Evolutionary conservation across 306 rosid genomes (phyloP).

Genomic region (Begonia masoniana): DNA sequence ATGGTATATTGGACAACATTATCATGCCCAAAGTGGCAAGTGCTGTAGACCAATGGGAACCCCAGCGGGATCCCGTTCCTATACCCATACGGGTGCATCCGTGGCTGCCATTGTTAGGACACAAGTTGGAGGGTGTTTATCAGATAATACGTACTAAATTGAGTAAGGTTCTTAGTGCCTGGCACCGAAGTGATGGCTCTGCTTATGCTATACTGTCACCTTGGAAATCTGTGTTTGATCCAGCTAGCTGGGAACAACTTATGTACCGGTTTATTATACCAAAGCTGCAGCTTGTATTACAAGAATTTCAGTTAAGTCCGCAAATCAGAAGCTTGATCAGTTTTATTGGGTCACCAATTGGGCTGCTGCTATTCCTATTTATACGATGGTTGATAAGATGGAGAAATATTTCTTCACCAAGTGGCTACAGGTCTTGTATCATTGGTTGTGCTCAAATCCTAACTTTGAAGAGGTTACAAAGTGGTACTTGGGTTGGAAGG

Average conservation of each 20-base stretch:
- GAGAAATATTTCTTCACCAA: conserved; percentile 65
- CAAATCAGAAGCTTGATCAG: conserved; percentile 69
- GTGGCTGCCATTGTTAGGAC: conserved; percentile 78
- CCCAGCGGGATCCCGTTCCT: conserved; percentile 80
- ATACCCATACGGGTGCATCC: conserved; percentile 95
- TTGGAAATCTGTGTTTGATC: conserved; percentile 77
- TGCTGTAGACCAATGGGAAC: conserved; percentile 90
- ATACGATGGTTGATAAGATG: conserved; percentile 84
- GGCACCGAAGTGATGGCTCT: conserved; percentile 89
- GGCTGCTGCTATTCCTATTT: conserved; percentile 71
- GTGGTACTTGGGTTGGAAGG: conserved; percentile 90
- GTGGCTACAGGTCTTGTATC: conserved; percentile 79
- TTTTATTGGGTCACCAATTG: conserved; percentile 83
- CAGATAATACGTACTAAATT: conserved; percentile 69
- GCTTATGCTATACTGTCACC: conserved; percentile 77
- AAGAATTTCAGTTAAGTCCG: conserved; percentile 87
- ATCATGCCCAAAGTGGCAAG: conserved; percentile 64
- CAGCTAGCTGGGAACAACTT: conserved; percentile 84
- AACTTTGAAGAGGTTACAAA: conserved; percentile 76
- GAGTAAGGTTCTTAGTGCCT: conserved; percentile 75
- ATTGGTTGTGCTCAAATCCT: conserved; percentile 74
- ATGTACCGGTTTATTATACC: conserved; percentile 80
- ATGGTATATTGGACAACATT: conserved; percentile 47
- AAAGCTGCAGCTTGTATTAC: conserved; percentile 71
- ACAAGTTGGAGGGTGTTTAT: conserved; percentile 65